A percentile compares a stretch with the other conserved stretches of the same genome.
phyloP scores from a whole-genome alignment of 495 filamentous ascomycete genomes.

The Neurospora cerealis region DNA sequence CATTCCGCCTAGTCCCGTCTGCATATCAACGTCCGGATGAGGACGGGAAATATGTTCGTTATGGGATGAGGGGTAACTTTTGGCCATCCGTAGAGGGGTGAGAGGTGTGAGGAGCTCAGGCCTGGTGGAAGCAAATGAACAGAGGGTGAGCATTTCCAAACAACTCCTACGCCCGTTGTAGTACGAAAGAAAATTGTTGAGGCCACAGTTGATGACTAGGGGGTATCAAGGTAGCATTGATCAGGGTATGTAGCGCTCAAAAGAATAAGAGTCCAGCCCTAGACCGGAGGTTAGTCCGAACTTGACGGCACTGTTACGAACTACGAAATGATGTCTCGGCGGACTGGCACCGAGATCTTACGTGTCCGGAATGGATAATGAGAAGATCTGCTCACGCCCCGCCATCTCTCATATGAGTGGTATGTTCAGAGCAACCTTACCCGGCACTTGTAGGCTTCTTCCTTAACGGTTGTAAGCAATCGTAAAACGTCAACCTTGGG shows the following conservation, averaged over 20 bases:
- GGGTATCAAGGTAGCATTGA: background rate
- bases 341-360: background rate
- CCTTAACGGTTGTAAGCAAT: background rate
- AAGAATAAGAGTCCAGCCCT: background rate
- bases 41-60: background rate
- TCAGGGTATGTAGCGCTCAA: background rate
- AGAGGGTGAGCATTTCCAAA: background rate
- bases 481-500: background rate
- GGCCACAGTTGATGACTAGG: background rate
- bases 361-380: background rate
- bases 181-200: background rate
- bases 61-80: background rate
- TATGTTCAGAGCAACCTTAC: background rate
- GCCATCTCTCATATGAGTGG: background rate
- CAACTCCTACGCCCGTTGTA: background rate
- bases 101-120: background rate
- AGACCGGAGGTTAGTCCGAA: background rate
- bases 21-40: background rate
- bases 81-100: background rate
- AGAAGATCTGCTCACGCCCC: background rate
- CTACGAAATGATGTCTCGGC: background rate
- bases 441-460: background rate
- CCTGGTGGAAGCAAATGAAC: background rate
- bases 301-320: background rate
- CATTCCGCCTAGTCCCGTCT: background rate